These are phyloP conservation scores for Chaetoceros muelleri DNA, from an alignment of 108 stramenopile species.

Conservation along the genomic window DNA sequence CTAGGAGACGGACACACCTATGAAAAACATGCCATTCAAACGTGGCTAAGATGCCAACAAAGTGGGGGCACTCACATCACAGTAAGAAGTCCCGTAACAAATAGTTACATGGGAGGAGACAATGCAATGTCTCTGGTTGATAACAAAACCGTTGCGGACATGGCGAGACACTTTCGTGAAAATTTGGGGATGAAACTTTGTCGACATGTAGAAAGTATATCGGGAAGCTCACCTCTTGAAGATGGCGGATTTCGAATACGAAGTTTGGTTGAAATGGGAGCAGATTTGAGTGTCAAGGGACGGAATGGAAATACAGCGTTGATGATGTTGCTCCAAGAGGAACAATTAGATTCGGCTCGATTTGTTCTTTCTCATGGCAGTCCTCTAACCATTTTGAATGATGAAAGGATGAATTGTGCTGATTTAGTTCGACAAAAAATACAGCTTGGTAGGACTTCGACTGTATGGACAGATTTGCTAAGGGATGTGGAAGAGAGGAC, in stretches of 20 bases:
- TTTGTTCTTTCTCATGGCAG: background rate
- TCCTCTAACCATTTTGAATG: background rate
- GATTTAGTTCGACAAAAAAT: background rate
- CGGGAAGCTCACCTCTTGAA: background rate
- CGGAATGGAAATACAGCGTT: background rate
- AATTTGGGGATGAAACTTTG: background rate
- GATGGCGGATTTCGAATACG: background rate
- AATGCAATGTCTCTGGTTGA: background rate
- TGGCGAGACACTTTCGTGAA: background rate
- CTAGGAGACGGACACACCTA: conserved; percentile 1
- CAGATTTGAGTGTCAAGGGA: background rate
- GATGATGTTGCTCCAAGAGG: background rate
- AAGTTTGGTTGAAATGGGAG: background rate
- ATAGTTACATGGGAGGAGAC: background rate
- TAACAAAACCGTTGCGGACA: background rate
- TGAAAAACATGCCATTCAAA: background rate
- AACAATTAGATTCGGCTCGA: background rate
- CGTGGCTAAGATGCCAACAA: background rate
- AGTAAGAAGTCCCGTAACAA: background rate
- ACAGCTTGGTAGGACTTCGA: background rate
- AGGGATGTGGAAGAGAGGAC: background rate
- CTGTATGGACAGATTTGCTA: background rate
- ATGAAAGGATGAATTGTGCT: background rate
- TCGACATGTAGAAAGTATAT: background rate
- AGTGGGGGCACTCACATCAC: background rate